A percentile compares a stretch with the other conserved stretches of the same genome.
phyloP scores from a whole-genome alignment of 2,329 filamentous ascomycete species.

The Elsinoe necatrix region DNA sequence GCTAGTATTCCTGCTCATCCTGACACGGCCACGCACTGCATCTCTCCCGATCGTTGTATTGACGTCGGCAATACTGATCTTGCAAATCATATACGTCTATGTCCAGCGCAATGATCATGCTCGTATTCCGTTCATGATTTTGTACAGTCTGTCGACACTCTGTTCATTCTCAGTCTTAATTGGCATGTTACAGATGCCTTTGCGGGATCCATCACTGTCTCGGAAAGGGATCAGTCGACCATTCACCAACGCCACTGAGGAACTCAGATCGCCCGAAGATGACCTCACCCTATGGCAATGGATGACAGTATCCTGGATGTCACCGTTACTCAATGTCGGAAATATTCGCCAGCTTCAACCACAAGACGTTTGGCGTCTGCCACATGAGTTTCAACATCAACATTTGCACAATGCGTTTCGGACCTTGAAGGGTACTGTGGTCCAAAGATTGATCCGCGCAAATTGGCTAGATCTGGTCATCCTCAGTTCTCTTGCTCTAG shows the following conservation, averaged over 20 bases:
- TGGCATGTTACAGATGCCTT: conserved; percentile 57
- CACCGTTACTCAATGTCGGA: conserved; percentile 60
- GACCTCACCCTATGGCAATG: conserved; percentile 73
- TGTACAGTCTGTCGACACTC: background rate
- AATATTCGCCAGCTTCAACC: conserved; percentile 60
- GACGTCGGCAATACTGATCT: conserved; percentile 22
- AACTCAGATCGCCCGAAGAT: conserved; percentile 70
- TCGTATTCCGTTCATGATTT: background rate
- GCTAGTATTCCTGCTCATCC: conserved; percentile 21
- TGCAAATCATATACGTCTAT: conserved; percentile 17
- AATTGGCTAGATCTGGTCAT: conserved; percentile 73
- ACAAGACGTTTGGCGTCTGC: conserved; percentile 72
- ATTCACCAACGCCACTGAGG: conserved; percentile 47
- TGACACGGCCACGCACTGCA: conserved; percentile 24
- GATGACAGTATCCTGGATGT: conserved; percentile 77
- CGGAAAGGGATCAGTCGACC: conserved; percentile 51
- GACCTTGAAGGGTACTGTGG: conserved; percentile 62
- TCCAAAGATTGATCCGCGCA: conserved; percentile 59
- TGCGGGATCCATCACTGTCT: conserved; percentile 52
- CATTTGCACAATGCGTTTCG: conserved; percentile 67
- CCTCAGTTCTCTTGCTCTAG: conserved; percentile 53
- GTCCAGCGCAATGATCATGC: background rate
- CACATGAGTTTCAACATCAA: conserved; percentile 72
- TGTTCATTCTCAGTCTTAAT: background rate
- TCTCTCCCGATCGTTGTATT: conserved; percentile 24